phyloP scores from a whole-genome alignment of 2,329 filamentous ascomycete genomes.

The Exserohilum turcica region DNA sequence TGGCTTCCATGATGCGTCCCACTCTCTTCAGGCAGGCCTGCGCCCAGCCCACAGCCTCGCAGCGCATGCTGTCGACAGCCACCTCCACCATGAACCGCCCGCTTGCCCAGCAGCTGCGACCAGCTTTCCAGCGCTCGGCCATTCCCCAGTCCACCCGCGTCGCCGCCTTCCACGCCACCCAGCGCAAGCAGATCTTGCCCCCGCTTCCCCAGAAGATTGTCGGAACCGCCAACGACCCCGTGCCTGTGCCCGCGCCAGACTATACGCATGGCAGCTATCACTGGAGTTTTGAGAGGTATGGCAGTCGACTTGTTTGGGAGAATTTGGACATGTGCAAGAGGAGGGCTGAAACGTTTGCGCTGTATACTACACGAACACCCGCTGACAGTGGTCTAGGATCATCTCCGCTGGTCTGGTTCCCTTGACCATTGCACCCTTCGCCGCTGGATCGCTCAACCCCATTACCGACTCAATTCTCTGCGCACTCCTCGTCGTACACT shows the following conservation, averaged over 20 bases:
- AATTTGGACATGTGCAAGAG: background rate
- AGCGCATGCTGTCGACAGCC: constrained; percentile 53
- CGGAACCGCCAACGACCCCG: constrained; percentile 86
- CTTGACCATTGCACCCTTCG: constrained; percentile 87
- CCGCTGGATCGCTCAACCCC: constrained; percentile 88
- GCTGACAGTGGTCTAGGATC: constrained; percentile 44
- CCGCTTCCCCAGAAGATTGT: constrained; percentile 83
- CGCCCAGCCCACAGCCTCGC: constrained; percentile 46
- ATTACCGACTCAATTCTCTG: constrained; percentile 84
- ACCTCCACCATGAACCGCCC: constrained; percentile 46
- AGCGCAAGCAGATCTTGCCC: constrained; percentile 76
- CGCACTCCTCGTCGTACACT: constrained; percentile 83
- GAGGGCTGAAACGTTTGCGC: background rate
- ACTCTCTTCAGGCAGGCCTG: constrained; percentile 56
- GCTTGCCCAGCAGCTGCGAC: constrained; percentile 44
- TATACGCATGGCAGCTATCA: constrained; percentile 94
- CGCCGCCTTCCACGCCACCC: constrained; percentile 86
- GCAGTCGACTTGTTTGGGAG: background rate
- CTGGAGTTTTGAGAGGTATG: constrained; percentile 87
- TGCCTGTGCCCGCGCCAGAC: constrained; percentile 70
- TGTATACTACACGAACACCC: background rate
- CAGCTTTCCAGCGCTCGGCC: constrained; percentile 50
- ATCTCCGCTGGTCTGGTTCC: constrained; percentile 83
- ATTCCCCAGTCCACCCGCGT: constrained; percentile 56
- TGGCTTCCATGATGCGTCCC: constrained; percentile 61